Evolutionary conservation across 2,329 filamentous ascomycete genomes (phyloP), one percentile per base, ranked within the genome.

Genomic region (Penicillium italicum): DNA sequence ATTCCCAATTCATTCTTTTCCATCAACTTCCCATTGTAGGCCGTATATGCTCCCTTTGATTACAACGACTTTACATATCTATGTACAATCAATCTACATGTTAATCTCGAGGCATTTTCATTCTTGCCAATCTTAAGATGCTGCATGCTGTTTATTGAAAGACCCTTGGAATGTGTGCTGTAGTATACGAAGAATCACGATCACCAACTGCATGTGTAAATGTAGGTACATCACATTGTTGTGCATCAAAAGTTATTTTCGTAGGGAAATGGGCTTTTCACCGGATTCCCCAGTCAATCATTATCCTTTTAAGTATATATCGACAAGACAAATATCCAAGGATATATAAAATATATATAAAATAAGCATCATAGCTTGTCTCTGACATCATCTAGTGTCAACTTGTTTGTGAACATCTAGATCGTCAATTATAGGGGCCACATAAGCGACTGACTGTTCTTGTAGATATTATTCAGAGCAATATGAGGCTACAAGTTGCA

Each of bases 1-100:
- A 65, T 53, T 64, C 62, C 41, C 50, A 53, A 58, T 65, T 65
- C 36, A 56, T 38, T 11, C 50, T 36, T 45, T 14, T 47, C 34
- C 36, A 33, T 7, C 2, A 43, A 7, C 18, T 12, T 12, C 14
- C 11, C 8, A 7, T 24, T 31, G 44, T 53, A 53, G 7, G 18
- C 26, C 9, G 20, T 51, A n/a, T 40, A 8, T 48, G 6, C 11
- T 9, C 7, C 12, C 8, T 34, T 34, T 5, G 6, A 7, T 14
- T 41, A 8, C 12, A 24, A 24, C 22, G 20, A 24, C 20, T 24
- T 16, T 5, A 9, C 20, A 11, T 36, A 3, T 40, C 20, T 7
- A 40, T 22, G 1, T 40, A 22, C 20, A 14, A 14, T 11, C 24
- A 28, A 18, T 30, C 26, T 28, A 28, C 8, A 5, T 28, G 18